phyloP scores from a whole-genome alignment of 257 asterid species.

The Penstemon eatonii region DNA sequence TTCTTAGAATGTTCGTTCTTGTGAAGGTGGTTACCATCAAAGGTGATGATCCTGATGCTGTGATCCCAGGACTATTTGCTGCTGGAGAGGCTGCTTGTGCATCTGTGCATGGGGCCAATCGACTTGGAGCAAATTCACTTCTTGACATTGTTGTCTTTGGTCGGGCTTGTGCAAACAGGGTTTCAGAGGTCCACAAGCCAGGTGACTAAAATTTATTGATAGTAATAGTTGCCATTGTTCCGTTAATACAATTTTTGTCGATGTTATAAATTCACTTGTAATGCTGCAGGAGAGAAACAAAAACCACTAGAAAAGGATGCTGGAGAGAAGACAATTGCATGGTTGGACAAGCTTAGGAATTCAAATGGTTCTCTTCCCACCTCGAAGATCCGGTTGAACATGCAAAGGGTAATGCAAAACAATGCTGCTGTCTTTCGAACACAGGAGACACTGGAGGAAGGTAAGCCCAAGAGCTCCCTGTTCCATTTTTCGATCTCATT shows the following conservation, averaged over 20 bases:
- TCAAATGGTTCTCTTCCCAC: slow-evolving; percentile 93
- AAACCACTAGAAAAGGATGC: slow-evolving; percentile 82
- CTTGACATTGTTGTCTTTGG: slow-evolving; percentile 98
- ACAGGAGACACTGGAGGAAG: slow-evolving; percentile 97
- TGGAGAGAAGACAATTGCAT: slow-evolving; percentile 85
- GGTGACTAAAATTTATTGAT: slow-evolving; percentile 41
- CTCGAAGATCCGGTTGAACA: slow-evolving; percentile 80
- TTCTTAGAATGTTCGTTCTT: slow-evolving; percentile 24
- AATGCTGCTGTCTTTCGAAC: slow-evolving; percentile 99
- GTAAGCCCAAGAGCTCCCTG: slow-evolving; percentile 34
- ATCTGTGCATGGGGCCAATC: slow-evolving; percentile 97
- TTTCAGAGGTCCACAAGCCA: slow-evolving; percentile 80
- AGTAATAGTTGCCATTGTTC: not conserved
- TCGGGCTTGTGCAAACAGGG: slow-evolving; percentile 96
- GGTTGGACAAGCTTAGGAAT: slow-evolving; percentile 95
- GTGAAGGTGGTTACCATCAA: slow-evolving; percentile 74
- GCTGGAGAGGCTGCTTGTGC: slow-evolving; percentile 99
- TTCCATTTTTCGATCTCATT: slow-evolving; percentile 3
- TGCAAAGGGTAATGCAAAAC: slow-evolving; percentile 95
- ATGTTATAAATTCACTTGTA: slow-evolving; percentile 27
- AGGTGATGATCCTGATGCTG: slow-evolving; percentile 70
- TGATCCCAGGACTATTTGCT: slow-evolving; percentile 89
- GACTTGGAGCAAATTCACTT: slow-evolving; percentile 99
- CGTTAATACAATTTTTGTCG: slow-evolving; percentile 5
- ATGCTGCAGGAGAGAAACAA: slow-evolving; percentile 71